These are phyloP conservation scores for Diversispora epigaea DNA, from an alignment of 192 early-diverging fungal species.

Conservation along the genomic window DNA sequence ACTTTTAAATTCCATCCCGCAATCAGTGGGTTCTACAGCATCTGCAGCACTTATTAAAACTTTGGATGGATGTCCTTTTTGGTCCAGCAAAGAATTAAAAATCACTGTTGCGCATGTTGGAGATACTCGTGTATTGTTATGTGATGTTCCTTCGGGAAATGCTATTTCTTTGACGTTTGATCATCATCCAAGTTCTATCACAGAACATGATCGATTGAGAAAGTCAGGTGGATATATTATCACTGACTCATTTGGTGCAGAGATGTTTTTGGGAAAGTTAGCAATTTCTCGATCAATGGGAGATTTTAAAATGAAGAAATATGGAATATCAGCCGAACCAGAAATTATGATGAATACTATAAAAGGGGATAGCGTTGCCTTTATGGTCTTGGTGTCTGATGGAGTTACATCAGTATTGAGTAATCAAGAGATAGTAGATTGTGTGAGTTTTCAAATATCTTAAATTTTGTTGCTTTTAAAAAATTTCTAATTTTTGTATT, in stretches of 20 bases:
- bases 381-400: constrained; percentile 69
- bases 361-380: constrained; percentile 61
- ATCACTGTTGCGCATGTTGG: constrained; percentile 69
- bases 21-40: constrained; percentile 67
- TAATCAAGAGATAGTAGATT: constrained; percentile 73
- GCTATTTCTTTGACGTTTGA: constrained; percentile 58
- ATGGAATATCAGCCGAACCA: constrained; percentile 71
- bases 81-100: constrained; percentile 60
- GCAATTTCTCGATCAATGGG: constrained; percentile 71
- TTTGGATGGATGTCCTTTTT: constrained; percentile 62
- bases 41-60: constrained; percentile 65
- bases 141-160: constrained; percentile 58
- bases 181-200: constrained; percentile 65
- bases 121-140: constrained; percentile 61
- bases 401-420: constrained; percentile 70
- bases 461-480: neutral
- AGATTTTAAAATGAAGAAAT: constrained; percentile 67
- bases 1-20: constrained; percentile 38
- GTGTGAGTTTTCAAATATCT: constrained; percentile 40
- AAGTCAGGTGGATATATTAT: constrained; percentile 70
- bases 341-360: constrained; percentile 57
- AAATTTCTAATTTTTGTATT: neutral
- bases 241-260: constrained; percentile 75
- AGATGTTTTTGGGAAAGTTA: constrained; percentile 63
- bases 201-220: constrained; percentile 63